phyloP scores from a whole-genome alignment of 441 rosid species.

The Euphorbia celastroides region DNA sequence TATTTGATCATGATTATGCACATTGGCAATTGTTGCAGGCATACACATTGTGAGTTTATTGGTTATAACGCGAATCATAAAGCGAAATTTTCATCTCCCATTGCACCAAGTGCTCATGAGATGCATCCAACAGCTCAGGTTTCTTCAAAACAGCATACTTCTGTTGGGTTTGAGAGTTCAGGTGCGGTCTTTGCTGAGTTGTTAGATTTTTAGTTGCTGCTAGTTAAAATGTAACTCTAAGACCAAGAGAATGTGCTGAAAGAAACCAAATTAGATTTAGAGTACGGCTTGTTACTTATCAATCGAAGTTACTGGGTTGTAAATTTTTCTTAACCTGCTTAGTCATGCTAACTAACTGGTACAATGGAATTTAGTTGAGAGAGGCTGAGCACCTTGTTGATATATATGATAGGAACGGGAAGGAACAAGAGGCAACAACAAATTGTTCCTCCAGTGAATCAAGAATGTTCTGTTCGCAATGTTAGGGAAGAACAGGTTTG shows the following conservation, averaged over 20 bases:
- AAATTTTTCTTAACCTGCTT: neutral
- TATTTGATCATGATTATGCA: neutral
- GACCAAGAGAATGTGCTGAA: neutral
- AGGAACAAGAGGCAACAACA: neutral
- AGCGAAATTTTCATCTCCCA: conserved; percentile 13
- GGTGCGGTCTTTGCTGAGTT: neutral
- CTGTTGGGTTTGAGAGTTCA: neutral
- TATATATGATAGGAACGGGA: conserved; percentile 1
- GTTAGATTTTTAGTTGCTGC: neutral
- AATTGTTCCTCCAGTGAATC: neutral
- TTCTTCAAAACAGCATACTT: neutral
- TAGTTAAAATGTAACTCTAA: neutral
- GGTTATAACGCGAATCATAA: conserved; percentile 47
- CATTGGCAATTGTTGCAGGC: conserved; percentile 37
- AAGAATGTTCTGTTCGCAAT: neutral
- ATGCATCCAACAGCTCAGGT: neutral
- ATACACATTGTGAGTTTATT: conserved; percentile 52
- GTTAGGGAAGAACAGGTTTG: conserved; percentile 11
- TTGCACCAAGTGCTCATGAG: conserved; percentile 1
- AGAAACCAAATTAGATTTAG: neutral
- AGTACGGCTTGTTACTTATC: neutral
- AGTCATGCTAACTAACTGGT: neutral
- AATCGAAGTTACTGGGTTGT: neutral
- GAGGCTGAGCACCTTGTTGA: neutral
- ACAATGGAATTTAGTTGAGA: neutral